Evolutionary conservation across 1,284 basidiomycete species (phyloP).

Genomic region (Anthracocystis setariae): DNA sequence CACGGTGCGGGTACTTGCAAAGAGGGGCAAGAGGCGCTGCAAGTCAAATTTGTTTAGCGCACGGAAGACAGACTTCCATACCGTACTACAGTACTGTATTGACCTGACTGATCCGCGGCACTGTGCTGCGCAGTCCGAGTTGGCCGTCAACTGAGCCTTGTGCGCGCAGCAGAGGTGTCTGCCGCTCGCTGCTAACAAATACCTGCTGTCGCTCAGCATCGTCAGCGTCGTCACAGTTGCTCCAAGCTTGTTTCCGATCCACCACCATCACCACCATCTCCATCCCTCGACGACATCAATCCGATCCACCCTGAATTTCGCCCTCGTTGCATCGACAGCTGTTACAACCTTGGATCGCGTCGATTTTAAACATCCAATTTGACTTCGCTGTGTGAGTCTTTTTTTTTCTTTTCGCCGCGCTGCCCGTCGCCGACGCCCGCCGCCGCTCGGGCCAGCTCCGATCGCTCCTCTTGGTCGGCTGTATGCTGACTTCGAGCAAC

Average conservation of each 20-base stretch:
- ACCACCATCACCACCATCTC: constrained; percentile 2
- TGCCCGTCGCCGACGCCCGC: no score
- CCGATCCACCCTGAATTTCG: constrained; percentile 1
- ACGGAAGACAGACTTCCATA: constrained; percentile 4
- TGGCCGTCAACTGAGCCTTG: no score
- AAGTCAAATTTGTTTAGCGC: neutral
- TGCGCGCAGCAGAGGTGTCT: neutral
- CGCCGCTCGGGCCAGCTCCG: neutral
- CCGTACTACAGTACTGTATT: no score
- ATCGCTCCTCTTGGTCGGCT: neutral
- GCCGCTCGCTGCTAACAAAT: neutral
- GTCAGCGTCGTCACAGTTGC: constrained; percentile 36
- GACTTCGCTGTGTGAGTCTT: constrained; percentile 28
- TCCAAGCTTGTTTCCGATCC: neutral
- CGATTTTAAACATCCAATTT: constrained; percentile 1
- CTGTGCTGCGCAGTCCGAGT: no score
- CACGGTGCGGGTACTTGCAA: neutral
- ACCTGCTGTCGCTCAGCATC: constrained; percentile 11
- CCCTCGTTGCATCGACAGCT: neutral
- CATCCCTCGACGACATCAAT: neutral
- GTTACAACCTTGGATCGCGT: constrained; percentile 15
- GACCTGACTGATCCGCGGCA: no score
- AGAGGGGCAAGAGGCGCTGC: neutral
- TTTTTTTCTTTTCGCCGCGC: constrained; percentile 3
- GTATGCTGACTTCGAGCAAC: constrained; percentile 3